Base-by-base conservation (phyloP, 1,284 basidiomycete species). In the Tylopilus orsonianus region DNA sequence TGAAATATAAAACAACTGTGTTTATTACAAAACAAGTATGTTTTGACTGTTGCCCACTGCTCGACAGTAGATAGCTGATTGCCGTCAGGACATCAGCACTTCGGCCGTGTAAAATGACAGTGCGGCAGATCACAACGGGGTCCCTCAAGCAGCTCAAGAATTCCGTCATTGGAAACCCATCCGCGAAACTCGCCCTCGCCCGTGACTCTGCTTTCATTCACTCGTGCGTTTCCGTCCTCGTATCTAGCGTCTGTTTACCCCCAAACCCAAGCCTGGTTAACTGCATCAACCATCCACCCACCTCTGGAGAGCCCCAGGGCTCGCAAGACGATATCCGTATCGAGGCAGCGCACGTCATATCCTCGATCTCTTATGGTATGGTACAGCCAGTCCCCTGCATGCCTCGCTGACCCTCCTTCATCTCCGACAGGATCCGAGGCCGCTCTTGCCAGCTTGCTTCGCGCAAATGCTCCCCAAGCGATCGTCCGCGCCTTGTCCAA, bases 321-420 rank as follows among this genome's bases (percentile, higher is more conserved):
- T 73, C 73, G 3, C 63, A 68, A 41, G 68, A 78, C 14, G 78
- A 81, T 26, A 71, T 82, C 30, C 77, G 82, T 8, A 73, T 82
- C 40, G 87, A 90, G 58, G 84, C 87, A 0, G 84, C 86, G 0
- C 83, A 88, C 56, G 75, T 90, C 33, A 72, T 90, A 14, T 76
- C 85, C 0, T 90, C 87, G 0, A 71, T 90, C 9, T 77, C 86
- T 0, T 84, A 85, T 52, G 85, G 83, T 50, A 40, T 62, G 46
- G 2, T 8, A 14, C n/a, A 2, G 3, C 2, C 40, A 1, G 5
- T 27, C 38, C 8, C 40, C 23, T 52, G 0, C 27, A 8, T 8
- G 7, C 23, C 19, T 12, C 24, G 38, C 19, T 48, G 9, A 33
- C 23, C 37, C 13, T 22, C 32, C 38, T 14, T 16, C 18, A 37